Conservation (phyloP, 2,329 filamentous ascomycete genomes). For the Blastomyces gilchristii region DNA sequence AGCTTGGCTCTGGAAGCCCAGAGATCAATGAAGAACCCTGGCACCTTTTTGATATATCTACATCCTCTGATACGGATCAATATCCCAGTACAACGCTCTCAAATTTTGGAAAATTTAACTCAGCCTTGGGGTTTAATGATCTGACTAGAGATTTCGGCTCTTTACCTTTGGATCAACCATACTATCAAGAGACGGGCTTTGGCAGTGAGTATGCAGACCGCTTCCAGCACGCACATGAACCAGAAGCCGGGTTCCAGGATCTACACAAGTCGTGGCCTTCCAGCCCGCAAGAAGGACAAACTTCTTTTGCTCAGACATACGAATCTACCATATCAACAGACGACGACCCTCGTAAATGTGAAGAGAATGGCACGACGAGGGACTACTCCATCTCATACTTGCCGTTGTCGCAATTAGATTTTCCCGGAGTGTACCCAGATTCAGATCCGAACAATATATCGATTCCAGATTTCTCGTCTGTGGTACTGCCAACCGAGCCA, state of each 20-base stretch:
- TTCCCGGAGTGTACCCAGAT: neutral
- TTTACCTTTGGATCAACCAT: neutral
- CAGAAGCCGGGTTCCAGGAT: neutral
- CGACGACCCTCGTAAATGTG: neutral
- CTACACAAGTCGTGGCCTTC: constrained; percentile 1
- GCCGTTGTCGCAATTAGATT: neutral
- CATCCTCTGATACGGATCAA: neutral
- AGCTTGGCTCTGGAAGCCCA: neutral
- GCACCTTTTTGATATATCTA: neutral
- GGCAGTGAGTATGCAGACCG: neutral
- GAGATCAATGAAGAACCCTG: constrained; percentile 1
- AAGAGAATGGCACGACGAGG: neutral
- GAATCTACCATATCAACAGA: neutral
- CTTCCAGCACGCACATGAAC: neutral
- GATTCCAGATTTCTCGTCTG: neutral
- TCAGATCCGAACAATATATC: neutral
- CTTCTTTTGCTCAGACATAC: neutral
- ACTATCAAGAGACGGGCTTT: neutral
- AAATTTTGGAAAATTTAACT: constrained; percentile 1
- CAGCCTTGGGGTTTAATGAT: neutral
- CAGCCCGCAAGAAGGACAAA: neutral
- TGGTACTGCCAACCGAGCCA: neutral
- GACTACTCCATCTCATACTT: neutral
- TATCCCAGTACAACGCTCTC: neutral
- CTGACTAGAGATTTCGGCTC: neutral